Conservation (phyloP, 768 basidiomycete genomes). For the Auriscalpium orientale region DNA sequence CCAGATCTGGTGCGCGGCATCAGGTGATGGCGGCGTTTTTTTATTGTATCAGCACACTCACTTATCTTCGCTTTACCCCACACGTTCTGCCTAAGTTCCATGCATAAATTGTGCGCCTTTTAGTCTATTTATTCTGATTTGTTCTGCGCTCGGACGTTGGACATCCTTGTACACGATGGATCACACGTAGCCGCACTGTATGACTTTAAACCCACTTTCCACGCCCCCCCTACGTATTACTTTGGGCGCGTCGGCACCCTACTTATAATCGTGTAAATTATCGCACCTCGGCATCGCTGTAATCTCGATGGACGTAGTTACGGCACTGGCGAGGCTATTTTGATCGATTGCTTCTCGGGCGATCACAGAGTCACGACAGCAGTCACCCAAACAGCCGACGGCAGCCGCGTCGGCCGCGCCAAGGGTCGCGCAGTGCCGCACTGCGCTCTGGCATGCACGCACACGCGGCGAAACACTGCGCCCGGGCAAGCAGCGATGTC, state of each 20-base stretch:
- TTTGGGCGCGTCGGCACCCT: not conserved
- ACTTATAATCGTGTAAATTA: not conserved
- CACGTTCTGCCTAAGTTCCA: too few relatives aligned
- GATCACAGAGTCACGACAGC: not conserved
- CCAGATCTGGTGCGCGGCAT: too few relatives aligned
- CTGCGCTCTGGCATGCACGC: too few relatives aligned
- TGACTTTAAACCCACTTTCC: not conserved
- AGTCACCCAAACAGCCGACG: too few relatives aligned
- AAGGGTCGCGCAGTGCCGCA: too few relatives aligned
- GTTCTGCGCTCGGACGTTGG: not conserved
- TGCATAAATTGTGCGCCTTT: not conserved
- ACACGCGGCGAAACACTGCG: too few relatives aligned
- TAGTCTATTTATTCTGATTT: not conserved
- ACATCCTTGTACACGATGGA: not conserved
- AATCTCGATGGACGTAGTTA: constrained; percentile 1
- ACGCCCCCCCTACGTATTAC: not conserved
- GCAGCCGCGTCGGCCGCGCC: too few relatives aligned
- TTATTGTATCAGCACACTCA: too few relatives aligned
- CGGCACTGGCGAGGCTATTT: not conserved
- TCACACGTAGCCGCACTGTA: not conserved
- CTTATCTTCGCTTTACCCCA: too few relatives aligned
- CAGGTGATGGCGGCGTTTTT: too few relatives aligned
- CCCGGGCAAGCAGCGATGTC: too few relatives aligned
- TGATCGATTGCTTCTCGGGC: not conserved
- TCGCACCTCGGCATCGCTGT: not conserved